Conservation (phyloP, 2,329 filamentous ascomycete genomes). For the Ophiostoma angusticollis region DNA sequence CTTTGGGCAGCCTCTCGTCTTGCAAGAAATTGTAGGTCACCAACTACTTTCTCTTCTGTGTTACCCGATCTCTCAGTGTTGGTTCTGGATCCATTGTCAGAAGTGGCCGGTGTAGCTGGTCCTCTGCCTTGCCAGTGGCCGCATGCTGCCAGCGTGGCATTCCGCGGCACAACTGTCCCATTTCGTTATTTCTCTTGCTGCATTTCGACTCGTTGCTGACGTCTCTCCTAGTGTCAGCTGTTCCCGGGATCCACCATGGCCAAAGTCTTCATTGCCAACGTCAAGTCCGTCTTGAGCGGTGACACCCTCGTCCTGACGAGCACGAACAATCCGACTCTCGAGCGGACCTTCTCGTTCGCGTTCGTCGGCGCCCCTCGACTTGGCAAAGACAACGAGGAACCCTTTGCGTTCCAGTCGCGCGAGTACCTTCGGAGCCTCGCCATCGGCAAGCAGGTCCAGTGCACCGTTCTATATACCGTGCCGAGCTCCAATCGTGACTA, state of each 20-base stretch:
- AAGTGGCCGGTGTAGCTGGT: background rate
- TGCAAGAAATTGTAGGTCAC: background rate
- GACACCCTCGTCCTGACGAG: constrained; percentile 81
- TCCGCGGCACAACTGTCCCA: too few relatives aligned
- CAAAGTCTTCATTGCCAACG: constrained; percentile 52
- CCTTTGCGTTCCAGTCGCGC: constrained; percentile 85
- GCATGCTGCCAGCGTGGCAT: too few relatives aligned
- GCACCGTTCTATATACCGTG: constrained; percentile 75
- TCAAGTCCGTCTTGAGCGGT: constrained; percentile 90
- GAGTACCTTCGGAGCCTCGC: constrained; percentile 77
- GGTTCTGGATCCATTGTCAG: background rate
- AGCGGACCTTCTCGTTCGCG: constrained; percentile 79
- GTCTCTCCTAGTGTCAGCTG: too few relatives aligned
- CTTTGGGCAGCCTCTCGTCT: background rate
- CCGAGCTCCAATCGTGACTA: constrained; percentile 81
- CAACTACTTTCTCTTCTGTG: background rate
- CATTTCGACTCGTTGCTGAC: too few relatives aligned
- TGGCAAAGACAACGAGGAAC: constrained; percentile 81
- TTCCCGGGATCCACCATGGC: constrained; percentile 31
- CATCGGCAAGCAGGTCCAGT: constrained; percentile 79
- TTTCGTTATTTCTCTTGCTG: too few relatives aligned
- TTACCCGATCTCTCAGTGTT: background rate
- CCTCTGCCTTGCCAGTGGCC: background rate
- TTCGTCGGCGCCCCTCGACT: constrained; percentile 83
- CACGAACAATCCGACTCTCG: constrained; percentile 66